Evolutionary conservation across 116 monocot genomes (phyloP).

Genomic region (Posidonia oceanica): DNA sequence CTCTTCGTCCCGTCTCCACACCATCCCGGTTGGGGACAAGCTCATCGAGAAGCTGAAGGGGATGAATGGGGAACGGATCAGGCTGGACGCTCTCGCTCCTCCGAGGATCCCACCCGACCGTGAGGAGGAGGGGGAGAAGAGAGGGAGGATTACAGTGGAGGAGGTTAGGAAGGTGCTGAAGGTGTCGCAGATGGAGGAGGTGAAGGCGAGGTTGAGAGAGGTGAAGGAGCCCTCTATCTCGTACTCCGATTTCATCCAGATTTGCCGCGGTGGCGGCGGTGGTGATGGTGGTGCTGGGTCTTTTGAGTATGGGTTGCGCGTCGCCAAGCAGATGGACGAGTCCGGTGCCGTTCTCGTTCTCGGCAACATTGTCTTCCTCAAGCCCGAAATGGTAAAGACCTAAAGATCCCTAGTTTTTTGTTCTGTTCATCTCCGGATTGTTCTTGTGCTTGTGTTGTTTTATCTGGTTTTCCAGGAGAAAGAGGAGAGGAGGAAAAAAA

Average conservation of each 20-base stretch:
- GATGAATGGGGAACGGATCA: slow-evolving; percentile 20
- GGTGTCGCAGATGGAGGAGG: slow-evolving; percentile 30
- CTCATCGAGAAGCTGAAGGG: slow-evolving; percentile 22
- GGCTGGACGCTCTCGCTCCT: slow-evolving; percentile 15
- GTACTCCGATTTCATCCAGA: slow-evolving; percentile 18
- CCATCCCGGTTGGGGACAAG: slow-evolving; percentile 28
- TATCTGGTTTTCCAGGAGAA: no score
- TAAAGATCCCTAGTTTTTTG: background rate
- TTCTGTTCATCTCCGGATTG: background rate
- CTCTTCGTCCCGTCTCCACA: slow-evolving; percentile 7
- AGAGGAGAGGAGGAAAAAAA: no score
- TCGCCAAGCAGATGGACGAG: slow-evolving; percentile 40
- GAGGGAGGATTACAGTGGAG: slow-evolving; percentile 15
- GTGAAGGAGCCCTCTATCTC: slow-evolving; percentile 17
- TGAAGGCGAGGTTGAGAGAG: slow-evolving; percentile 20
- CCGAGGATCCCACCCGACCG: slow-evolving; percentile 6
- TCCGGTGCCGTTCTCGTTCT: slow-evolving; percentile 39
- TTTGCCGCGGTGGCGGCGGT: slow-evolving; percentile 22
- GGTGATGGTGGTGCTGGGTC: background rate
- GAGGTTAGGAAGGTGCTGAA: slow-evolving; percentile 32
- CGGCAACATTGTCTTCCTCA: slow-evolving; percentile 43
- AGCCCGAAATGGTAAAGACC: slow-evolving; percentile 32
- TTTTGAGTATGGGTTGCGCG: slow-evolving; percentile 3
- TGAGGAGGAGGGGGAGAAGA: background rate
- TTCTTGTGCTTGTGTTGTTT: background rate